Conservation (phyloP, 1,284 basidiomycete species). For the Kalmanozyma brasiliensis region DNA sequence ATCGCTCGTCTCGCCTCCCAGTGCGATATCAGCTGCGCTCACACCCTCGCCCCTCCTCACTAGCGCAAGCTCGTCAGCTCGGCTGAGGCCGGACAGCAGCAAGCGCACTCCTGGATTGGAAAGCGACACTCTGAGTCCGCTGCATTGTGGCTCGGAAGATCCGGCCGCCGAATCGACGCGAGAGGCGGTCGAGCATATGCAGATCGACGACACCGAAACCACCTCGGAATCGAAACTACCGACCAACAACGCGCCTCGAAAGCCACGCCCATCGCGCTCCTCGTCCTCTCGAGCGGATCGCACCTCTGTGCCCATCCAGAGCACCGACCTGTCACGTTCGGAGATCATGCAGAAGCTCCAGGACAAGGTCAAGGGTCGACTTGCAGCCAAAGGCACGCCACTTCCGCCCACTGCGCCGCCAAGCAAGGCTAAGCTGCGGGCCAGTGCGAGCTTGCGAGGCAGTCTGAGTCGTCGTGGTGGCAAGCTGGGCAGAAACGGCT, state of each 20-base stretch:
- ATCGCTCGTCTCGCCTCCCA: constrained; percentile 21
- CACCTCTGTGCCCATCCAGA: constrained; percentile 10
- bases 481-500: constrained; percentile 3
- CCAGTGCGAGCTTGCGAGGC: neutral
- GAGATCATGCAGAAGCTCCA: constrained; percentile 48
- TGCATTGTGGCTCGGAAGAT: constrained; percentile 22
- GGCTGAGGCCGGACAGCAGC: constrained; percentile 4
- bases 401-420: neutral
- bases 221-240: constrained; percentile 1
- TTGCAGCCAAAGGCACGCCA: constrained; percentile 35
- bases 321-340: constrained; percentile 34
- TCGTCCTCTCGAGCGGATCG: constrained; percentile 29
- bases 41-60: constrained; percentile 26
- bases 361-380: constrained; percentile 38
- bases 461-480: neutral
- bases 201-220: constrained; percentile 24
- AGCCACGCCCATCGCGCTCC: constrained; percentile 20
- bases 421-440: neutral
- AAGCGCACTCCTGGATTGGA: constrained; percentile 2
- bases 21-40: constrained; percentile 12
- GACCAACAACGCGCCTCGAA: constrained; percentile 7
- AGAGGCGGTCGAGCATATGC: constrained; percentile 35
- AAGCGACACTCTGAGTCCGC: constrained; percentile 4
- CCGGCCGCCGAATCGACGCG: constrained; percentile 27
- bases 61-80: neutral